Evolutionary conservation across 78 protist genomes (phyloP).

Genomic region (Chrysochromulina tobinii): DNA sequence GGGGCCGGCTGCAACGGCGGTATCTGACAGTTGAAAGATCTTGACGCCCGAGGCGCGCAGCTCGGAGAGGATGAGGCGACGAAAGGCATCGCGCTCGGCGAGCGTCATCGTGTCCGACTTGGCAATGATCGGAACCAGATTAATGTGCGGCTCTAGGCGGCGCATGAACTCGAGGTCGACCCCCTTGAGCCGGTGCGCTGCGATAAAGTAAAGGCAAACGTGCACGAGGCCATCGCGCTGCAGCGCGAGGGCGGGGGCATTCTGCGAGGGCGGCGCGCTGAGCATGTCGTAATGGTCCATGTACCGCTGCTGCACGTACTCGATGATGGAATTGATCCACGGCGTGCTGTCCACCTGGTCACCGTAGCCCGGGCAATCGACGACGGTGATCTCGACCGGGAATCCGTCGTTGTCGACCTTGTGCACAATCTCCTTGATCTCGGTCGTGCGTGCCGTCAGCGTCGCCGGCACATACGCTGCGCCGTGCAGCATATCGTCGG

Average conservation of each 20-base stretch:
- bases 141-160: not conserved
- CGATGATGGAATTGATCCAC: not conserved
- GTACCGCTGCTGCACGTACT: not conserved
- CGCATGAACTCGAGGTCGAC: not conserved
- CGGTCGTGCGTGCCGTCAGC: not conserved
- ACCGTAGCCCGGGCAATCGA: conserved; percentile 18
- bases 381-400: not conserved
- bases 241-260: not conserved
- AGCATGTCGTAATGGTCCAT: not conserved
- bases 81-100: conserved; percentile 10
- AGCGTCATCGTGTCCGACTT: conserved; percentile 13
- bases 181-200: conserved; percentile 22
- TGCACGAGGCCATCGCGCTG: not conserved
- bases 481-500: not conserved
- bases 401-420: conserved; percentile 10
- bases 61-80: not conserved
- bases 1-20: too few relatives aligned
- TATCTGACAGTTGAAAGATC: not conserved
- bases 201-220: conserved; percentile 13
- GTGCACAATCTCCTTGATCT: not conserved
- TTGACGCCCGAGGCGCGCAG: not conserved
- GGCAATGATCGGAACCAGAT: not conserved
- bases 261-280: not conserved
- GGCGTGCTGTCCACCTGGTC: not conserved
- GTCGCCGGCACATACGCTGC: not conserved